Conservation (phyloP, 208 protist genomes). For the Trypanosoma cruzi region DNA sequence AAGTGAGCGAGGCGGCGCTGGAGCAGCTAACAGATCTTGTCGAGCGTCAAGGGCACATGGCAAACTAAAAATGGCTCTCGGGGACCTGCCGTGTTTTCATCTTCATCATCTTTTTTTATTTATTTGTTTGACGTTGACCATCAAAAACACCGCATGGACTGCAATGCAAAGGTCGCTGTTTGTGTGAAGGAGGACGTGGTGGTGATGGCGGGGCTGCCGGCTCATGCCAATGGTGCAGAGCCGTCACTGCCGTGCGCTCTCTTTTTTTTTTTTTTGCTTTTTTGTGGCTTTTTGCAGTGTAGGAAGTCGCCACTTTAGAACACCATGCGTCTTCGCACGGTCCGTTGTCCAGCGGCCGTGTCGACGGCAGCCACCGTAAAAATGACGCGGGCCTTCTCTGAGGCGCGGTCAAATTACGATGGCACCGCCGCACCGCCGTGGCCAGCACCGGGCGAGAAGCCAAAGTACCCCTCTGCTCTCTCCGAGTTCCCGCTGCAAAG, state of each 20-base stretch:
- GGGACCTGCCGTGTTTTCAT: neutral
- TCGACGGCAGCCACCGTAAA: neutral
- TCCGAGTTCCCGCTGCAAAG: conserved; percentile 46
- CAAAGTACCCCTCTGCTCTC: conserved; percentile 54
- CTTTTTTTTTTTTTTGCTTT: too few species aligned
- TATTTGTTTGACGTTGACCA: neutral
- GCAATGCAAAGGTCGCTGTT: neutral
- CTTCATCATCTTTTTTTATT: neutral
- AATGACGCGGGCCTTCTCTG: conserved; percentile 33
- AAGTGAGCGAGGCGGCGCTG: conserved; percentile 11
- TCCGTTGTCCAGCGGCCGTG: conserved; percentile 2
- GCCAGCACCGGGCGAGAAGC: conserved; percentile 34
- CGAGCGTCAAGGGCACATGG: neutral
- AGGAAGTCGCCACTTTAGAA: neutral
- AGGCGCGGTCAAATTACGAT: conserved; percentile 46
- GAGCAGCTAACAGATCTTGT: conserved; percentile 18
- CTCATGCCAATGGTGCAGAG: too few species aligned
- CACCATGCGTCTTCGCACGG: conserved; percentile 23
- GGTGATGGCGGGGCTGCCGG: too few species aligned
- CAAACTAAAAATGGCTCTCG: neutral
- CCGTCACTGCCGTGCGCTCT: neutral
- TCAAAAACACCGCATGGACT: neutral
- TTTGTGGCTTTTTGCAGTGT: neutral
- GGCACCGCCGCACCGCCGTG: conserved; percentile 37
- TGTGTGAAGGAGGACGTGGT: too few species aligned